Base-by-base conservation (phyloP, 2,329 filamentous ascomycete genomes). In the Clarireedia homoeocarpa region DNA sequence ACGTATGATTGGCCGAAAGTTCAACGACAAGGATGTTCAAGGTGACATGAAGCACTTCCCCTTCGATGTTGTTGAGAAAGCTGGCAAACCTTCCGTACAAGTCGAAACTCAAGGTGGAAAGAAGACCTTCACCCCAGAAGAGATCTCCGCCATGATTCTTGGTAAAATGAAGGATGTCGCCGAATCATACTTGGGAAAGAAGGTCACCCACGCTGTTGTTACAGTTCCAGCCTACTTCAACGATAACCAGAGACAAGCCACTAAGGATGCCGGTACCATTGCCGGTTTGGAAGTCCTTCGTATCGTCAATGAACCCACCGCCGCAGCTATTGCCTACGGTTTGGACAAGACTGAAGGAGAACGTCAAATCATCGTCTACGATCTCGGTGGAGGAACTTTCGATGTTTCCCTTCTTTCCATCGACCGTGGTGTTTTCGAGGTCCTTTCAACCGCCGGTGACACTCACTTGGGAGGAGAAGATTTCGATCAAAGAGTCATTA, bases 121-220 rank as follows among this genome's bases (percentile, higher is more conserved):
- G 74, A 96, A 97, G 87, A 85, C 80, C 64, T 99, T 99, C 84
- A 95, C 91, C 51, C 89, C 94, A 61, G 92, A 99, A 80, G 94
- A 99, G 78, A 94, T 99, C 76, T 99, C 94, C 62, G 89, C 94
- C 73, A 99, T 99, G 94, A 89, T 99, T 66, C 84, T 99, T 67
- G 86, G 83, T 78, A 99, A 99, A 91, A 96, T 97, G 92, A 95
- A 96, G 84, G 94, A 99, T 79, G 91, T 96, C 73, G 94, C 94
- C 70, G 94, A 99, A 83, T 83, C 81, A 76, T 97, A 99, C 84
- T 85, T 99, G 70, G 94, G 91, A 76, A 96, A 95, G 87, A 95
- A 94, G 81, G 91, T 97, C 70, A 86, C 94, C 79, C 97, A 97
- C 85, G 94, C 94, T 64, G 94, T 99, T 74, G 91, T 99, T 75